Base-by-base conservation (phyloP, 169 alveolate genomes). In the Cryptosporidium sp. region DNA sequence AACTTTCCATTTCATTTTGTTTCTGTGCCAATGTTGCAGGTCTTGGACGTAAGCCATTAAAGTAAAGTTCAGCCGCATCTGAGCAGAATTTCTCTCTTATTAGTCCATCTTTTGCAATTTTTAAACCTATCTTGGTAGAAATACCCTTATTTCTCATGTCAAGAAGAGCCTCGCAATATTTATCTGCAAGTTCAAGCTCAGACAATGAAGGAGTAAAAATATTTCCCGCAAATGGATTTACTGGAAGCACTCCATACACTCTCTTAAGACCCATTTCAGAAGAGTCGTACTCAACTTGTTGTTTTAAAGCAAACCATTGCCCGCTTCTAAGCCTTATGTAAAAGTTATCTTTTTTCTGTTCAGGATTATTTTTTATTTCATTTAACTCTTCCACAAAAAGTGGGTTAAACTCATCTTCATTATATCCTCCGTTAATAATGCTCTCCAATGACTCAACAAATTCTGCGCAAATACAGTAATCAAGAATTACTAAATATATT, bases 61-160 rank as follows among this genome's bases (percentile, higher is more conserved):
- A 73, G 65, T 73, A 73, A n/a, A 73, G 58, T 16, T 53, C 86
- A 58, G 86, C 86, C 33, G 86, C 86, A 53, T 73, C 86, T 2
- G 21, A 42, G 37, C 86, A 73, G 37, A 73, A 73, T 21, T 73
- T 56, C 29, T 73, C 72, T 18, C 86, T 65, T 56, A 73, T 73
- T 37, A 56, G 9, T 18, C 72, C 72, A 58, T 58, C 61, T 33
- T 73, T 73, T 1, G 86, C 86, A 52, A 73, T 73, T 60, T 73
- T 73, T 10, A 73, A 37, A 1, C 86, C 86, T 56, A 73, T 56
- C 39, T 73, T 73, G 5, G 31, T 61, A 53, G 86, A n/a, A 16
- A 73, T 26, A 10, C 86, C 86, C 23, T 60, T 73, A 12, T 35
- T 73, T n/a, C 86, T 73, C 86, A 73, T 73, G 1, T 73, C 86